Conservation (phyloP, 306 rosid genomes). For the Fagus sylvatica region DNA sequence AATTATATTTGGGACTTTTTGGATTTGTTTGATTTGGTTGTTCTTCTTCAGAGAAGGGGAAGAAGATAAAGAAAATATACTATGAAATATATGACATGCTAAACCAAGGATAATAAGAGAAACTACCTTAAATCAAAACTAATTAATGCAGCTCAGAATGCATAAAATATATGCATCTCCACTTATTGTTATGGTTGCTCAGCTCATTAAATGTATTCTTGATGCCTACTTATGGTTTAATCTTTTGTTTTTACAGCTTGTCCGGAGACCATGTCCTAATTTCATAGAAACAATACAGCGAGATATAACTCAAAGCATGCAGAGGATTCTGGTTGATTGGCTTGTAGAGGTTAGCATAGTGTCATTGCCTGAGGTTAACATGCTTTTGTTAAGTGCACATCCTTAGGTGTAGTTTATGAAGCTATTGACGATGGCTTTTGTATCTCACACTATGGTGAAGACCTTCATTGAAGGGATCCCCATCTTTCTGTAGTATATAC, state of each 20-base stretch:
- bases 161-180: background rate
- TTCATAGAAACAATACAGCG: slow-evolving; percentile 71
- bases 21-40: background rate
- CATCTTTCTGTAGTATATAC: background rate
- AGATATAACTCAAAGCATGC: slow-evolving; percentile 85
- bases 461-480: background rate
- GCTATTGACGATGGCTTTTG: background rate
- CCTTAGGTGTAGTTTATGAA: background rate
- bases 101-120: background rate
- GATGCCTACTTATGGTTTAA: slow-evolving; percentile 5
- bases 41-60: background rate
- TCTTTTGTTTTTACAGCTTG: slow-evolving; percentile 48
- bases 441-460: background rate
- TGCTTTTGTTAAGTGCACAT: background rate
- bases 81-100: background rate
- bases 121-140: background rate
- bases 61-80: background rate
- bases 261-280: slow-evolving; percentile 62
- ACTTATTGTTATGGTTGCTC: background rate
- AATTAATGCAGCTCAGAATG: background rate
- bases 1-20: background rate
- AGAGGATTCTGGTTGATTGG: slow-evolving; percentile 90
- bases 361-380: slow-evolving; percentile 6
- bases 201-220: background rate
- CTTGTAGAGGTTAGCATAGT: slow-evolving; percentile 80